Evolutionary conservation across 2,329 filamentous ascomycete species (phyloP).

Genomic region (Lasiodiplodia citricola): DNA sequence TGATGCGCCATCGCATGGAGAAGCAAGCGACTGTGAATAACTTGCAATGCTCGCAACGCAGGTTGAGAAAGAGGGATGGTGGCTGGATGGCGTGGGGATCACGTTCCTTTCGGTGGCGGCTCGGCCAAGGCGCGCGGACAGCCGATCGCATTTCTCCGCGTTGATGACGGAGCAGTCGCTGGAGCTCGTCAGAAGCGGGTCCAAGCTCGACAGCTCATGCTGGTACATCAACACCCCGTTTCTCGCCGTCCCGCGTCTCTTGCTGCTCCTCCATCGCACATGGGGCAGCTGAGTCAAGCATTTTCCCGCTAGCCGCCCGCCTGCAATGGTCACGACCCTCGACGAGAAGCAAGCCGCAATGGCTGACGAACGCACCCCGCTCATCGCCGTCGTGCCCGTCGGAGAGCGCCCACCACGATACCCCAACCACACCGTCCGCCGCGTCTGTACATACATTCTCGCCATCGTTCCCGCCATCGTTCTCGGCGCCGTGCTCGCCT

Average conservation of each 20-base stretch:
- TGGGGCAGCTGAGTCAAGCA: conserved; percentile 21
- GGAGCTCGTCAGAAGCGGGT: conserved; percentile 22
- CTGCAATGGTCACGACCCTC: conserved; percentile 14
- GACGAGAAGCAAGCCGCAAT: conserved; percentile 38
- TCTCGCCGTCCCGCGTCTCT: conserved; percentile 4
- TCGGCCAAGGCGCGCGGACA: conserved; percentile 9
- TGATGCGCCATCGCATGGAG: background rate
- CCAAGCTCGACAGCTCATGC: conserved; percentile 18
- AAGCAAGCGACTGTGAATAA: background rate
- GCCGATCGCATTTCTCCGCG: conserved; percentile 19
- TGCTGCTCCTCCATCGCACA: conserved; percentile 19
- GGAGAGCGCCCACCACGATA: conserved; percentile 58
- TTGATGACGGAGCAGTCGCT: conserved; percentile 1
- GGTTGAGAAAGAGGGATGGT: background rate
- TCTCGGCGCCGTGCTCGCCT: conserved; percentile 43
- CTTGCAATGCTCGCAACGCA: background rate
- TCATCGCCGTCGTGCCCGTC: conserved; percentile 67
- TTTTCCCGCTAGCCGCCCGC: background rate
- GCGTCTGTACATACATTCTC: conserved; percentile 68
- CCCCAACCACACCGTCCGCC: conserved; percentile 64
- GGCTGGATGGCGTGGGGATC: background rate
- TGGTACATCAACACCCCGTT: background rate
- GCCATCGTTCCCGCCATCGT: conserved; percentile 45
- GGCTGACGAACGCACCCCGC: conserved; percentile 67
- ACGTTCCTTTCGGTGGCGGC: background rate